Evolutionary conservation across 2,329 filamentous ascomycete genomes (phyloP).

Genomic region (Lasiodiplodia hormozganensis): DNA sequence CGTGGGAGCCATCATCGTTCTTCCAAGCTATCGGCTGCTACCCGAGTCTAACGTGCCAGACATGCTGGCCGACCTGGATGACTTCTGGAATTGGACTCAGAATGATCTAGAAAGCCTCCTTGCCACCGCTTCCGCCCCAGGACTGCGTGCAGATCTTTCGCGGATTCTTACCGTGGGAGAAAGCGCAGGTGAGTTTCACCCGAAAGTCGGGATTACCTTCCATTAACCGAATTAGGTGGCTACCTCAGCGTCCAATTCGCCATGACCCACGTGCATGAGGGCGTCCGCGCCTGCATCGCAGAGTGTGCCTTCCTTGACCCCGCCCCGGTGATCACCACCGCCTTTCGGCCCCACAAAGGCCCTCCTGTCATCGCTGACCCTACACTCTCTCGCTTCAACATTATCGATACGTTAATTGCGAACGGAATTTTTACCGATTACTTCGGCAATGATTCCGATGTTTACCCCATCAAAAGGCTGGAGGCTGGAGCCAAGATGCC

Average conservation of each 20-base stretch:
- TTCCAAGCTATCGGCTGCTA: constrained; percentile 59
- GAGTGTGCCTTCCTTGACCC: background rate
- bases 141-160: constrained; percentile 34
- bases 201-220: too few relatives aligned
- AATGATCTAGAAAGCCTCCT: constrained; percentile 26
- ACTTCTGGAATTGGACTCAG: constrained; percentile 58
- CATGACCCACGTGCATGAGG: background rate
- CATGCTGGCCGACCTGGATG: constrained; percentile 55
- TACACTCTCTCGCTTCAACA: constrained; percentile 33
- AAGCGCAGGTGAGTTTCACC: constrained; percentile 32
- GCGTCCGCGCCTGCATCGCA: background rate
- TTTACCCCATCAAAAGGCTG: constrained; percentile 39
- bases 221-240: background rate
- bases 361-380: constrained; percentile 33
- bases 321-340: constrained; percentile 29
- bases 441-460: constrained; percentile 33
- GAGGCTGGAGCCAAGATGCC: constrained; percentile 36
- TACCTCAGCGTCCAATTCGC: constrained; percentile 8
- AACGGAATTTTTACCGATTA: constrained; percentile 37
- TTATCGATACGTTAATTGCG: constrained; percentile 34
- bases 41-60: constrained; percentile 56
- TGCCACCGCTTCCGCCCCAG: constrained; percentile 28
- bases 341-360: constrained; percentile 26
- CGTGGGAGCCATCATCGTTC: constrained; percentile 54
- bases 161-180: background rate